Percentiles rank a stretch among this genome's conserved stretches.
Conservation (phyloP, 164 flowering plant species). For the Stephania yunnanensis region DNA sequence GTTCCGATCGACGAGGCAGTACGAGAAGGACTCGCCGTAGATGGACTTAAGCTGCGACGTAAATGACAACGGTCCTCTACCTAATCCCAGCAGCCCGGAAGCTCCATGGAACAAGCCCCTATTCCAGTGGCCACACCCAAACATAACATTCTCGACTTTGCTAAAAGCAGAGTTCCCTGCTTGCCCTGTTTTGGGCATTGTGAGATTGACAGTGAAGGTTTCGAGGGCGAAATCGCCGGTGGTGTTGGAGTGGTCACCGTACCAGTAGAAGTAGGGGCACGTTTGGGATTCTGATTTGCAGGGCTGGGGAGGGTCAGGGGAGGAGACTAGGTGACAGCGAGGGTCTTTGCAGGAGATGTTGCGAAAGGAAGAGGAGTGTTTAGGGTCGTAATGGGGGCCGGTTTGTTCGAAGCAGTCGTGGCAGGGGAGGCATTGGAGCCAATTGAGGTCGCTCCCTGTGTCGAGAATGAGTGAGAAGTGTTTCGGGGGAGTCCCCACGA, state of each 20-base stretch:
- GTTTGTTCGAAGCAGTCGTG: slow-evolving; percentile 77
- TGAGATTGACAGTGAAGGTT: slow-evolving; percentile 81
- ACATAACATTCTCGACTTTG: slow-evolving; percentile 73
- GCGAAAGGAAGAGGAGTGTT: slow-evolving; percentile 42
- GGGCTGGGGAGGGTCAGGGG: slow-evolving; percentile 68
- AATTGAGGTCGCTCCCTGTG: slow-evolving; percentile 95
- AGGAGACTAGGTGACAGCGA: slow-evolving; percentile 57
- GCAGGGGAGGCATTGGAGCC: slow-evolving; percentile 93
- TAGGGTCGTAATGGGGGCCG: slow-evolving; percentile 73
- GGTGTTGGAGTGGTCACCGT: slow-evolving; percentile 88
- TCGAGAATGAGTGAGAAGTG: slow-evolving; percentile 83
- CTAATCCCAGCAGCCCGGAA: slow-evolving; percentile 83
- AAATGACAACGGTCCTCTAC: slow-evolving; percentile 87
- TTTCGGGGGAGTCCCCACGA: slow-evolving; percentile 87
- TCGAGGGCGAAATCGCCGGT: slow-evolving; percentile 90
- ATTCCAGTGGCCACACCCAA: slow-evolving; percentile 98
- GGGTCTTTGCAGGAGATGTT: slow-evolving; percentile 64
- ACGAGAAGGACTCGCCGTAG: slow-evolving; percentile 88
- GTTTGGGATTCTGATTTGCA: slow-evolving; percentile 51
- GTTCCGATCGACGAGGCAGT: slow-evolving; percentile 83
- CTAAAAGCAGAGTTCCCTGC: slow-evolving; percentile 26
- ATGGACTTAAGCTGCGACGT: slow-evolving; percentile 70
- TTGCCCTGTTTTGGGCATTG: slow-evolving; percentile 27
- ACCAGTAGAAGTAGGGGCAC: slow-evolving; percentile 91
- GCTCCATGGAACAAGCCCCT: slow-evolving; percentile 94